Conservation (phyloP, 805 yeast species). For the Pichia insulana region DNA sequence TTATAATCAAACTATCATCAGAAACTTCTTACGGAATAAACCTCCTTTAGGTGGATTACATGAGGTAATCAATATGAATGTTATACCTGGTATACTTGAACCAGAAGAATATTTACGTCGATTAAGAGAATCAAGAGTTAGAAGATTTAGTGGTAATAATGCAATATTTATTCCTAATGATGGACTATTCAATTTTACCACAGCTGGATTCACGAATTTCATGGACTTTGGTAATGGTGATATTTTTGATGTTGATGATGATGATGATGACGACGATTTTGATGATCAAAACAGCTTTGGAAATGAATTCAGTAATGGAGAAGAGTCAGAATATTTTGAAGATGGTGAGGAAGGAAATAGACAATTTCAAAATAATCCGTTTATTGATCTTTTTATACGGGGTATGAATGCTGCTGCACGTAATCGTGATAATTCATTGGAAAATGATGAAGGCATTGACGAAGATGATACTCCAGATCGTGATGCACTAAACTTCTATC, state of each 20-base stretch:
- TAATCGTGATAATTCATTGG: neutral
- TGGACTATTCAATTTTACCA: constrained; percentile 17
- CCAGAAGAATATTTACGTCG: neutral
- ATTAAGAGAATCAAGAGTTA: no score
- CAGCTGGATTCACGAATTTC: constrained; percentile 13
- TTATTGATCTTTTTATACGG: neutral
- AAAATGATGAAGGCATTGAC: neutral
- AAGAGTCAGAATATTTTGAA: neutral
- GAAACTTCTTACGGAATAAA: constrained; percentile 11
- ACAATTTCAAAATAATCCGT: no score
- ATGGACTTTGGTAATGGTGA: constrained; percentile 11
- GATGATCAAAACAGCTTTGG: no score
- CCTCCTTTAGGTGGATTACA: constrained; percentile 2
- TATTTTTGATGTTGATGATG: constrained; percentile 7
- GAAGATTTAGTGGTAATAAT: constrained; percentile 17
- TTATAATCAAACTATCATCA: constrained; percentile 38
- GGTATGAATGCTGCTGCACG: neutral
- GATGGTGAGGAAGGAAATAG: neutral
- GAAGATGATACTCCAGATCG: no score
- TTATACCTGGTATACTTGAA: constrained; percentile 9
- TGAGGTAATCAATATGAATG: constrained; percentile 6
- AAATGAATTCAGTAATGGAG: neutral
- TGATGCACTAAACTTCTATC: no score
- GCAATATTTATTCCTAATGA: constrained; percentile 11
- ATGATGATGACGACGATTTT: neutral